A percentile compares a stretch with the other conserved stretches of the same genome.
Evolutionary conservation across 805 yeast species (phyloP).

Genomic region (Kodamaea kakaduensis): DNA sequence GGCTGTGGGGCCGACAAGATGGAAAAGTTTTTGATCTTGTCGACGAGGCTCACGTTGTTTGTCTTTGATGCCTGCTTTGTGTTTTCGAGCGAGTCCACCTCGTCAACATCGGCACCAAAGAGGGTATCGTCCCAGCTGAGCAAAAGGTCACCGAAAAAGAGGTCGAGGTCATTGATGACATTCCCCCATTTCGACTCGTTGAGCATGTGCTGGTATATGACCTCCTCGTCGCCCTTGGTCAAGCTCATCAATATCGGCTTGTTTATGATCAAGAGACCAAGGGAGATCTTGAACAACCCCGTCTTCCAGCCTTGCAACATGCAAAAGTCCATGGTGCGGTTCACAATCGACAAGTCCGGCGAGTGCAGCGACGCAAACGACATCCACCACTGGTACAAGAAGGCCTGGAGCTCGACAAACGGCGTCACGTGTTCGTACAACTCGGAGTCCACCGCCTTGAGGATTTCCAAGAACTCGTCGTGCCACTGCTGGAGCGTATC

Average conservation of each 20-base stretch:
- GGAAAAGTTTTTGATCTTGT: conserved; percentile 28
- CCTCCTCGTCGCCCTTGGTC: conserved; percentile 37
- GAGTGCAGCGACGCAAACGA: conserved; percentile 57
- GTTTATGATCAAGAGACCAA: conserved; percentile 50
- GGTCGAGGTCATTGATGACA: conserved; percentile 31
- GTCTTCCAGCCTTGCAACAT: conserved; percentile 53
- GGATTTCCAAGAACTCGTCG: conserved; percentile 45
- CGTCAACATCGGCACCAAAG: conserved; percentile 13
- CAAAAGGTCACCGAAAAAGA: conserved; percentile 37
- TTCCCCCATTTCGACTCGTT: conserved; percentile 45
- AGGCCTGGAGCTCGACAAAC: conserved; percentile 42
- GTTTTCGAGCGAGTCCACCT: conserved; percentile 4
- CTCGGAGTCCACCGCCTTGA: conserved; percentile 37
- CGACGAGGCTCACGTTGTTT: conserved; percentile 17
- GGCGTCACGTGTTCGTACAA: conserved; percentile 41
- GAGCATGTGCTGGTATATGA: conserved; percentile 40
- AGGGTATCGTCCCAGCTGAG: conserved; percentile 33
- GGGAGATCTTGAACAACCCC: conserved; percentile 49
- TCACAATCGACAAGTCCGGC: conserved; percentile 47
- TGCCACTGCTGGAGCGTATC: conserved; percentile 51
- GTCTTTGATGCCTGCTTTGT: neutral
- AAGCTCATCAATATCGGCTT: conserved; percentile 39
- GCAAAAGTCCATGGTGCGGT: conserved; percentile 49
- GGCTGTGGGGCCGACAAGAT: conserved; percentile 11
- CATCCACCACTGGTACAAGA: conserved; percentile 64